Evolutionary conservation across 192 early-diverging fungal genomes (phyloP).

Genomic region (Radiomyces spectabilis): DNA sequence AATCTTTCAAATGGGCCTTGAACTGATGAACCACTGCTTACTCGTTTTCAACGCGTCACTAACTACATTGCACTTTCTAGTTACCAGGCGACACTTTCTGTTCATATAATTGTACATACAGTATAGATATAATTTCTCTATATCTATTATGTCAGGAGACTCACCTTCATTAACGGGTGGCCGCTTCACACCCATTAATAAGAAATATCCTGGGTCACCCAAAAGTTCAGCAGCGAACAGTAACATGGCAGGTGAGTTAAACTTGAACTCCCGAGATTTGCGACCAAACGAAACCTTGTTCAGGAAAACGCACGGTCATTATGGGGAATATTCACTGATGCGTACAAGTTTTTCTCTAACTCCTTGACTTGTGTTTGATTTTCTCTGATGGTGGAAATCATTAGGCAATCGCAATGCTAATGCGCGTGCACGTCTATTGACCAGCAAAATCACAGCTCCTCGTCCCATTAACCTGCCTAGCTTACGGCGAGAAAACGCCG

Average conservation of each 20-base stretch:
- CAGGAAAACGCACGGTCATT: too few species aligned
- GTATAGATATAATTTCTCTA: too few species aligned
- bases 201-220: constrained; percentile 5
- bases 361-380: not conserved
- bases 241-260: not conserved
- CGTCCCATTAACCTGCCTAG: constrained; percentile 31
- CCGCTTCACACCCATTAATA: not conserved
- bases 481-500: constrained; percentile 26
- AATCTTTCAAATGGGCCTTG: too few species aligned
- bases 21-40: too few species aligned
- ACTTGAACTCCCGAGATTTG: too few species aligned
- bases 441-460: constrained; percentile 28
- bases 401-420: constrained; percentile 5
- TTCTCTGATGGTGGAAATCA: too few species aligned
- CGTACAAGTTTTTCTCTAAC: not conserved
- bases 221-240: not conserved
- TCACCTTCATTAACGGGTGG: constrained; percentile 1
- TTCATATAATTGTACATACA: not conserved
- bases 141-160: constrained; percentile 10
- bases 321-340: not conserved
- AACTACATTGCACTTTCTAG: not conserved
- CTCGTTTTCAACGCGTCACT: too few species aligned
- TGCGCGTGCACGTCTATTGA: constrained; percentile 10
- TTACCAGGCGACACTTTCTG: not conserved
- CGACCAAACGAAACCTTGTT: too few species aligned